phyloP scores from a whole-genome alignment of 1,284 basidiomycete genomes.

The Porodaedalea pini region DNA sequence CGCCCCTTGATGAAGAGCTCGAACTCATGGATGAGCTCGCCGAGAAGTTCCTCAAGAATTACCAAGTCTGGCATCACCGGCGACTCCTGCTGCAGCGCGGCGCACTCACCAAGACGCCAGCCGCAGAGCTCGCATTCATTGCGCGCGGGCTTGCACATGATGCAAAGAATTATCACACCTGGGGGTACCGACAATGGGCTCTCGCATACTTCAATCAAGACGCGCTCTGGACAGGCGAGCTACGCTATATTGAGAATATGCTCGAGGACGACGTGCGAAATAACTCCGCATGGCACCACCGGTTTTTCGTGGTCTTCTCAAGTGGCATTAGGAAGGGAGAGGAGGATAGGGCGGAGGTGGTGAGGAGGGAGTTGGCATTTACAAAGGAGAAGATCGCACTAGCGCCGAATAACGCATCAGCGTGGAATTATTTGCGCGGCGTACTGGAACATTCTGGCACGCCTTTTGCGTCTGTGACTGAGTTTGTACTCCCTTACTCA shows the following conservation, averaged over 20 bases:
- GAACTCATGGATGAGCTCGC: constrained; percentile 82
- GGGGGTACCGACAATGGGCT: constrained; percentile 92
- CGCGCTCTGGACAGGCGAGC: constrained; percentile 76
- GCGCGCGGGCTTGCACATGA: constrained; percentile 67
- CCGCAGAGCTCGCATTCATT: constrained; percentile 77
- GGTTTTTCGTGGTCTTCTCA: constrained; percentile 88
- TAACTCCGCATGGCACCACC: constrained; percentile 98
- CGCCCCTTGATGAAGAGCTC: constrained; percentile 73
- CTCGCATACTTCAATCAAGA: constrained; percentile 68
- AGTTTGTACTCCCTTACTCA: constrained; percentile 68
- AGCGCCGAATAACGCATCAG: constrained; percentile 87
- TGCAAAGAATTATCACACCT: constrained; percentile 94
- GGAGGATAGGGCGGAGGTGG: constrained; percentile 51
- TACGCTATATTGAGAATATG: constrained; percentile 74
- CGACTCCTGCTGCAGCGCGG: constrained; percentile 55
- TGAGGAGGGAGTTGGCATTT: constrained; percentile 69
- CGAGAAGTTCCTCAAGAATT: constrained; percentile 81
- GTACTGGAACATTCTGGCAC: constrained; percentile 56
- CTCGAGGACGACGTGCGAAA: constrained; percentile 82
- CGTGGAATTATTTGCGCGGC: constrained; percentile 93
- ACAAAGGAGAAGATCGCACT: constrained; percentile 76
- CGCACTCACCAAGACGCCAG: constrained; percentile 10
- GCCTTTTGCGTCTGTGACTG: constrained; percentile 51
- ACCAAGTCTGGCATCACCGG: constrained; percentile 98
- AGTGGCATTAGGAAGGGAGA: constrained; percentile 56